A percentile compares a stretch with the other conserved stretches of the same genome.
These are phyloP conservation scores for Rhizopus delemar DNA, from an alignment of 371 early-diverging fungal species.

Conservation along the genomic window DNA sequence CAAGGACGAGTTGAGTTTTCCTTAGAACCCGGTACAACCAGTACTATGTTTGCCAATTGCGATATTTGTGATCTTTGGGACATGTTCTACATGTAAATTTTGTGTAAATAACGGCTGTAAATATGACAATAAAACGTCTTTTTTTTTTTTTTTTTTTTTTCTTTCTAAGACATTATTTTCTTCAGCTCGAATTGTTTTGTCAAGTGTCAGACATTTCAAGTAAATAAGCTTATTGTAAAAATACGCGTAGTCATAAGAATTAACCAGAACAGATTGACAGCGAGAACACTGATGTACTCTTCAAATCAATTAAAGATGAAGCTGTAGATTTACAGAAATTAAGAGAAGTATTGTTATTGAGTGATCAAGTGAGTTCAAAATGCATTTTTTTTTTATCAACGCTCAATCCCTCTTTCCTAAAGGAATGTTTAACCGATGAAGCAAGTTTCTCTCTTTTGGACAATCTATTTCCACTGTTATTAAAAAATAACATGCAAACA, in stretches of 20 bases:
- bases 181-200: not conserved
- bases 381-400: too few species aligned
- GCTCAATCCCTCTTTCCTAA: too few species aligned
- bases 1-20: conserved; percentile 7
- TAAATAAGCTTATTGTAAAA: not conserved
- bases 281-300: too few species aligned
- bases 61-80: conserved; percentile 24
- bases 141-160: not conserved
- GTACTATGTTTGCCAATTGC: conserved; percentile 18
- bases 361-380: too few species aligned
- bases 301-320: too few species aligned
- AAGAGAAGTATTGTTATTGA: too few species aligned
- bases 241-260: not conserved
- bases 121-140: not conserved
- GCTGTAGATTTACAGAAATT: too few species aligned
- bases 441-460: not conserved
- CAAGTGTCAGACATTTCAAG: not conserved
- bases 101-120: not conserved
- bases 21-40: conserved; percentile 22
- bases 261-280: too few species aligned
- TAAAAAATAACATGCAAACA: not conserved
- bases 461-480: not conserved
- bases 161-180: not conserved
- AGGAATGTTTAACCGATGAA: not conserved
- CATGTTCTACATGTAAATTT: conserved; percentile 23